These are phyloP conservation scores for Coprinopsis marcescibilis DNA, from an alignment of 768 basidiomycete species.

Conservation along the genomic window DNA sequence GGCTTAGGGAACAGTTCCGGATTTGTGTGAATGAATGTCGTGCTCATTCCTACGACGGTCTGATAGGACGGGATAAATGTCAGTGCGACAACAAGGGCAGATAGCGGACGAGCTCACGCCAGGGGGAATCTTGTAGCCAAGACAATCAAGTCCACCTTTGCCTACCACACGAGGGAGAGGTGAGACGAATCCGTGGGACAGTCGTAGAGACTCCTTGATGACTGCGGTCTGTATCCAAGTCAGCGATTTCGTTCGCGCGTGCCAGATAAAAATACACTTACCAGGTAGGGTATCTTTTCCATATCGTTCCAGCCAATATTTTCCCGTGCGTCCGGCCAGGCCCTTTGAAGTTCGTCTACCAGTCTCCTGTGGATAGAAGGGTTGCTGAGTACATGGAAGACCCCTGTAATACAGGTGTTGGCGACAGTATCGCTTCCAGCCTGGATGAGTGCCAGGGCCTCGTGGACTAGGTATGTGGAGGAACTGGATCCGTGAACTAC, in stretches of 20 bases:
- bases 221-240: constrained; percentile 34
- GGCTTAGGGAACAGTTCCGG: constrained; percentile 32
- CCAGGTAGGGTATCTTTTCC: constrained; percentile 40
- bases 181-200: constrained; percentile 36
- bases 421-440: constrained; percentile 35
- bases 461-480: constrained; percentile 20
- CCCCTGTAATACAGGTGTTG: constrained; percentile 32
- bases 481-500: background rate
- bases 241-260: background rate
- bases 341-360: constrained; percentile 25
- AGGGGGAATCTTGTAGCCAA: constrained; percentile 30
- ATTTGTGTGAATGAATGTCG: constrained; percentile 33
- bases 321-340: constrained; percentile 29
- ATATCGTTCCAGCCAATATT: constrained; percentile 22
- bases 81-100: background rate
- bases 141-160: constrained; percentile 26
- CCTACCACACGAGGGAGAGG: constrained; percentile 40
- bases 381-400: constrained; percentile 31
- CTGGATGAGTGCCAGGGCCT: constrained; percentile 31
- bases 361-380: constrained; percentile 22
- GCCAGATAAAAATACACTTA: constrained; percentile 14
- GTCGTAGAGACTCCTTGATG: constrained; percentile 41
- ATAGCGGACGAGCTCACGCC: constrained; percentile 24
- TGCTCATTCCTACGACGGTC: constrained; percentile 37
- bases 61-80: constrained; percentile 13